phyloP scores from a whole-genome alignment of 202 grass and related monocot species.

The Carex sylvatica region DNA sequence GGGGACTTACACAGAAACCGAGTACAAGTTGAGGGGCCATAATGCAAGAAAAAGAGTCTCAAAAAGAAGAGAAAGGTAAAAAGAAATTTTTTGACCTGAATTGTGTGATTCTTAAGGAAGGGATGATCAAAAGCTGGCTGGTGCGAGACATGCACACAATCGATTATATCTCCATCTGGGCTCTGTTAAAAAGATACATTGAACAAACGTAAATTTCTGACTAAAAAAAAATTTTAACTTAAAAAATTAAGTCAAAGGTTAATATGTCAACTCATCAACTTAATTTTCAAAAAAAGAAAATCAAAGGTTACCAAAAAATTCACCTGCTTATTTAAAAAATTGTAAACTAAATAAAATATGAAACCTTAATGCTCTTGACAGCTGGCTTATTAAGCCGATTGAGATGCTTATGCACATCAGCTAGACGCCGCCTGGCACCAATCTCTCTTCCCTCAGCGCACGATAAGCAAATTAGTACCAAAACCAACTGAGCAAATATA shows the following conservation, averaged over 20 bases:
- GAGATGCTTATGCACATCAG: constrained; percentile 65
- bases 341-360: not conserved
- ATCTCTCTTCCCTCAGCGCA: constrained; percentile 32
- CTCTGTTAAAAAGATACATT: constrained; percentile 46
- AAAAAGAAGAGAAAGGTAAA: constrained; percentile 22
- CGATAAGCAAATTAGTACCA: constrained; percentile 53
- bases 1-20: not conserved
- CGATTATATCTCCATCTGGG: constrained; percentile 89
- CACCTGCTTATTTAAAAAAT: not conserved
- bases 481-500: constrained; percentile 6
- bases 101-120: constrained; percentile 82
- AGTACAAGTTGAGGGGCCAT: not conserved
- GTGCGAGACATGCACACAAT: constrained; percentile 80
- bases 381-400: constrained; percentile 85
- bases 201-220: not conserved
- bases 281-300: not conserved
- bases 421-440: constrained; percentile 34
- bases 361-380: constrained; percentile 83
- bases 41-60: constrained; percentile 1
- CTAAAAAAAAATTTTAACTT: not conserved
- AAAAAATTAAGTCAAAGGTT: not conserved
- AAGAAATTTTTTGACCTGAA: constrained; percentile 50
- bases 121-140: constrained; percentile 96
- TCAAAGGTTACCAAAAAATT: not conserved
- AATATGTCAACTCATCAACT: not conserved